Conservation (phyloP, 1,284 basidiomycete species). For the Naganishia albida region DNA sequence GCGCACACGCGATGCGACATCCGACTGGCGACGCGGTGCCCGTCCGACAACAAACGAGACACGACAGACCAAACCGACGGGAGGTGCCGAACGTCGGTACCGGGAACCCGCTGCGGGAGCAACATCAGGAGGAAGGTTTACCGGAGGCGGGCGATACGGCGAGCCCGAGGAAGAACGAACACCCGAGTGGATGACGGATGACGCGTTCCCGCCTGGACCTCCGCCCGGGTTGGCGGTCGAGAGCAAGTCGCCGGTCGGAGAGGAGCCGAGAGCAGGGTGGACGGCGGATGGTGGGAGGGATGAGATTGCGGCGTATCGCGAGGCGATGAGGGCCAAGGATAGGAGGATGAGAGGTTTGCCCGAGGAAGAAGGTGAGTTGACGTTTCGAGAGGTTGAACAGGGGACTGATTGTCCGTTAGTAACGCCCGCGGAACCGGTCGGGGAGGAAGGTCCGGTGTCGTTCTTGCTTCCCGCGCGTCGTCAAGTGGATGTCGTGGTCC, state of each 20-base stretch:
- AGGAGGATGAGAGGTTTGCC: constrained; percentile 19
- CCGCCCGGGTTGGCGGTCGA: not conserved
- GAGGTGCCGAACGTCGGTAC: constrained; percentile 14
- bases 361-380: constrained; percentile 3
- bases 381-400: no score
- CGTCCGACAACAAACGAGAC: not conserved
- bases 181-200: constrained; percentile 32
- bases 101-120: not conserved
- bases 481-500: not conserved
- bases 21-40: constrained; percentile 5
- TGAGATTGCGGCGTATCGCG: constrained; percentile 23
- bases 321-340: constrained; percentile 26
- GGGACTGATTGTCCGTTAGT: not conserved
- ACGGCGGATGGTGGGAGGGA: constrained; percentile 5
- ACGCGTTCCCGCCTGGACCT: constrained; percentile 1
- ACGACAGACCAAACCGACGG: not conserved
- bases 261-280: not conserved
- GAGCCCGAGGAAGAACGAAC: constrained; percentile 16
- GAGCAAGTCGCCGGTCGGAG: not conserved
- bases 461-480: constrained; percentile 7
- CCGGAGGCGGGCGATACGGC: not conserved
- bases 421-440: not conserved
- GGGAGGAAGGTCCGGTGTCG: constrained; percentile 3
- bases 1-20: not conserved
- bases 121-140: not conserved